Percentiles rank a stretch among this genome's conserved stretches.
phyloP scores from a whole-genome alignment of 306 rosid species.

The Vigna trinervia region DNA sequence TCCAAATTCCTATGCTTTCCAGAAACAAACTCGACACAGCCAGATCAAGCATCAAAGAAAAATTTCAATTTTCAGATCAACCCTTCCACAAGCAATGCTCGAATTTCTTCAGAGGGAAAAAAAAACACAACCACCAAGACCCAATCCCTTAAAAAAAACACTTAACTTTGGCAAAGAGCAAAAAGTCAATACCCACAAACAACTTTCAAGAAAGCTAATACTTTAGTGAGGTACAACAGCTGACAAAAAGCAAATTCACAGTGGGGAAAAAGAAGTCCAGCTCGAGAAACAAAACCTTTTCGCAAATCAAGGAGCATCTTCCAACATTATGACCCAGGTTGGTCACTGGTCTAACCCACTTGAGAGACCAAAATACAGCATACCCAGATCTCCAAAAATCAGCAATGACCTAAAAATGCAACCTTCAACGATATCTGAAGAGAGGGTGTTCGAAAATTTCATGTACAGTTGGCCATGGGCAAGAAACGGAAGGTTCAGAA shows the following conservation, averaged over 20 bases:
- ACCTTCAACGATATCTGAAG: constrained; percentile 43
- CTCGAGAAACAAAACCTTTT: constrained; percentile 33
- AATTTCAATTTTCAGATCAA: constrained; percentile 41
- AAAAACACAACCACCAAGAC: constrained; percentile 39
- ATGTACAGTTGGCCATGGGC: background rate
- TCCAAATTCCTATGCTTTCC: constrained; percentile 35
- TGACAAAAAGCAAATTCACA: constrained; percentile 39
- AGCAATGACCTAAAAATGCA: constrained; percentile 44
- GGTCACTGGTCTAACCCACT: background rate
- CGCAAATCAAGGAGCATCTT: constrained; percentile 46
- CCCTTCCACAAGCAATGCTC: constrained; percentile 28
- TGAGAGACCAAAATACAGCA: constrained; percentile 46
- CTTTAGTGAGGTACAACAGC: constrained; percentile 28
- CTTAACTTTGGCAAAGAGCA: constrained; percentile 22
- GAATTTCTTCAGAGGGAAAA: constrained; percentile 10
- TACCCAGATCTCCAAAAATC: constrained; percentile 55
- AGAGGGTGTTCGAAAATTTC: background rate
- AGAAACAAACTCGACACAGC: background rate
- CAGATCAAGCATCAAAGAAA: constrained; percentile 44
- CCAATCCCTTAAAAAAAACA: constrained; percentile 15
- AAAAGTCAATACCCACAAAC: constrained; percentile 46
- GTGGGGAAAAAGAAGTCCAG: constrained; percentile 34
- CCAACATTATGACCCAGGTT: constrained; percentile 45
- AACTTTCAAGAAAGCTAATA: constrained; percentile 33
- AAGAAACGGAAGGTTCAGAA: constrained; percentile 29